A percentile compares a stretch with the other conserved stretches of the same genome.
phyloP scores from a whole-genome alignment of 768 basidiomycete genomes.

The Gloeostereum incarnatum region DNA sequence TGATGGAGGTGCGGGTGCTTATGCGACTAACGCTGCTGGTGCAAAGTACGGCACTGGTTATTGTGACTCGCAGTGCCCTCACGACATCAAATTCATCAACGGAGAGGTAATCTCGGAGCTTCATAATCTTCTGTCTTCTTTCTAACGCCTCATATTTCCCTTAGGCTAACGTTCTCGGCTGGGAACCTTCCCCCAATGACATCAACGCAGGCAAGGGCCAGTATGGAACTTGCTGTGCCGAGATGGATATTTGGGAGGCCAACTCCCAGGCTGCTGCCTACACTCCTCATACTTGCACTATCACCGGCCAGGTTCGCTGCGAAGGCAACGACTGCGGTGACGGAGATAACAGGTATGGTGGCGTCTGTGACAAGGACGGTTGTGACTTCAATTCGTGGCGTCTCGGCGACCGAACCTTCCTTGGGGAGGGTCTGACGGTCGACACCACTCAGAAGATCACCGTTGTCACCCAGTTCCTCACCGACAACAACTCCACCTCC shows the following conservation, averaged over 20 bases:
- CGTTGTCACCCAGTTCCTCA: conserved; percentile 35
- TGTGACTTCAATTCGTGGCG: conserved; percentile 42
- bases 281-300: conserved; percentile 32
- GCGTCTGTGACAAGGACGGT: conserved; percentile 32
- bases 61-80: conserved; percentile 57
- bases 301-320: conserved; percentile 25
- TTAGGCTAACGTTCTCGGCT: conserved; percentile 32
- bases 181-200: conserved; percentile 20
- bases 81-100: conserved; percentile 55
- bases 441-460: conserved; percentile 30
- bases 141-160: background rate
- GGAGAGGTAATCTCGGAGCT: conserved; percentile 28
- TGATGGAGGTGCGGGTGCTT: conserved; percentile 41
- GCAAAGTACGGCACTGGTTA: conserved; percentile 55
- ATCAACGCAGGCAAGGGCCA: conserved; percentile 25
- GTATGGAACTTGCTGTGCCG: conserved; percentile 29
- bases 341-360: conserved; percentile 15
- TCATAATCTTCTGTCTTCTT: background rate
- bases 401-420: conserved; percentile 30
- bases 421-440: conserved; percentile 27
- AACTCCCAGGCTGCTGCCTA: conserved; percentile 26
- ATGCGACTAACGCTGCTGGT: conserved; percentile 44
- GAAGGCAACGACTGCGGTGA: conserved; percentile 21
- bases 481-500: conserved; percentile 23
- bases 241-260: conserved; percentile 35